Base-by-base conservation (phyloP, 1,139 yeast species). In the Debaryomycetaceae sp. region DNA sequence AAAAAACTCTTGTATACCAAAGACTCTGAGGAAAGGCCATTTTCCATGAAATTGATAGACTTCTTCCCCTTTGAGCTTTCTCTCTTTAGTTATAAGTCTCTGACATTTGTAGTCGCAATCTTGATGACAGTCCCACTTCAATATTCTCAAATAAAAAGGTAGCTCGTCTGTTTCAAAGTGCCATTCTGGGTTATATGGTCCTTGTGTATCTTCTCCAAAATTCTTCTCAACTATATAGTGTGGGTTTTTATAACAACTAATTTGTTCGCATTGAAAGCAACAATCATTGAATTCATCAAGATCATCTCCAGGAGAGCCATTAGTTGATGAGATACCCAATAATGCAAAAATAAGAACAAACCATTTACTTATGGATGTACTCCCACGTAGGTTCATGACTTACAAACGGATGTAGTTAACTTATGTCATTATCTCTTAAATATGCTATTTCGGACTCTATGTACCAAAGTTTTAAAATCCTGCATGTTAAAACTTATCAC, bases 21-120 rank as follows among this genome's bases (percentile, higher is more conserved):
- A 63, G 1, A 85, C 55, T 41, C 98, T 72, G 33, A 68, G 50
- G 54, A 92, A 92, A 2, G 98, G 98, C 98, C 98, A 92, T 63
- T 92, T 92, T 0, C 98, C 98, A 59, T 92, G 98, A 63, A 88
- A 92, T 57, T 92, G 98, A 36, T 75, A 75, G 2, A 87, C 66
- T 41, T 79, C 81, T 40, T 76, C 73, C 7, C 52, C 42, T 3
- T 63, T 50, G 0, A 45, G 49, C 15, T 68, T 65, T 17, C 96
- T 68, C 35, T 73, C 65, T 2, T 54, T 51, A 0, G 96, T 89
- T 34, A 91, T 70, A 13, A 78, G 59, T 43, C 87, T 79, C 59
- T 92, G 98, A 58, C 98, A 92, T 50, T 80, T 84, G 61, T 92
- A 92, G 61, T 92, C 98, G 62, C 98, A 92, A 56, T 92, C 83